Evolutionary conservation across 192 early-diverging fungal genomes (phyloP), one percentile per base, ranked within the genome.

Genomic region (Lobosporangium transversale): DNA sequence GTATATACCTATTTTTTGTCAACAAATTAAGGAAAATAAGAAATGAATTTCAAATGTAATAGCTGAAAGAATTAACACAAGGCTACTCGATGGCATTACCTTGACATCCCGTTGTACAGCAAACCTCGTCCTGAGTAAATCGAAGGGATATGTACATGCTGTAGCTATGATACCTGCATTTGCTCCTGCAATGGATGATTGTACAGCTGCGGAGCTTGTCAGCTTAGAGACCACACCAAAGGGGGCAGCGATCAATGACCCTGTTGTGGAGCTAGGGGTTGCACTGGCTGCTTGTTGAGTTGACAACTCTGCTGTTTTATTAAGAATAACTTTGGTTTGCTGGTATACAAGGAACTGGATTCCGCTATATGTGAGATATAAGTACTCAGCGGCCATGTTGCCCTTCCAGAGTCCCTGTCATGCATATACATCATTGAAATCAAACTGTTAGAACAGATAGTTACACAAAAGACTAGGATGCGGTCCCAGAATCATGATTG

Each of bases 41-140:
- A 8, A 37, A n/a, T n/a, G n/a, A n/a, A n/a, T n/a, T n/a, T n/a
- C n/a, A n/a, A n/a, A n/a, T n/a, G n/a, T n/a, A n/a, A n/a, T n/a
- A n/a, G n/a, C n/a, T n/a, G n/a, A n/a, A n/a, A n/a, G n/a, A n/a
- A n/a, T n/a, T n/a, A n/a, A n/a, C n/a, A n/a, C n/a, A 14, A 58
- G 24, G 35, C 14, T 4, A 35, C 3, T 0, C 1, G 44, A 40
- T 18, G 17, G 48, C 27, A 11, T 24, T 30, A 81, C 82, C 66
- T 83, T 86, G 5, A 69, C 35, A 33, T 84, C 69, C 36, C 88
- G 88, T 65, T 97, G 94, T 7, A 92, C 86, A 7, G 95, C 93
- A 83, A 99, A 99, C 32, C 95, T 84, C 2, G 97, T 99, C 50
- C 97, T 88, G 30, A 99, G 79, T 6, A 99, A 83, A 84, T 99